Percentiles rank a stretch among this genome's conserved stretches.
Conservation (phyloP, 495 filamentous ascomycete species). For the Hypoxylon crocopeplum region DNA sequence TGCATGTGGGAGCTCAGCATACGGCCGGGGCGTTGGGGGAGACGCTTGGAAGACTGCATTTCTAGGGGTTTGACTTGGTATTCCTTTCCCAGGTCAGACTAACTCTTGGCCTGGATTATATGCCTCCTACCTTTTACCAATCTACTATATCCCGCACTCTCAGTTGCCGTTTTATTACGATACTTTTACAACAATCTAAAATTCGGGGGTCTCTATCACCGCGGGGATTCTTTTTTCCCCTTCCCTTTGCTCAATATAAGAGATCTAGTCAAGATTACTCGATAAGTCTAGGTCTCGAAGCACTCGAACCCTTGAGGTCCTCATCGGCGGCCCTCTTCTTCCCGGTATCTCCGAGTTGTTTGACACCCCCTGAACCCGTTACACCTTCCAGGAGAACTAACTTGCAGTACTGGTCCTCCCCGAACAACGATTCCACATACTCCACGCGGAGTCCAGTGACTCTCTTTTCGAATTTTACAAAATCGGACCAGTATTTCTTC, state of each 20-base stretch:
- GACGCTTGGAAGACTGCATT: no score
- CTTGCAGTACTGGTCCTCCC: slow-evolving; percentile 9
- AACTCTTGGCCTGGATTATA: no score
- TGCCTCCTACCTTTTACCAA: no score
- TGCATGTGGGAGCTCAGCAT: slow-evolving; percentile 8
- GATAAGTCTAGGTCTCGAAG: slow-evolving; percentile 2
- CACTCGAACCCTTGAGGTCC: neutral
- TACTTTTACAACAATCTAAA: no score
- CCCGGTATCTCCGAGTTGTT: neutral
- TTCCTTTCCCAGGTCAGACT: no score
- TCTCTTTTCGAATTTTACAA: neutral
- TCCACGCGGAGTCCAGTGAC: neutral
- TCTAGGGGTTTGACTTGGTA: no score
- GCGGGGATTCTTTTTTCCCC: no score
- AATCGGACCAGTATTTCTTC: neutral
- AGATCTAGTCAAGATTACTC: slow-evolving; percentile 1
- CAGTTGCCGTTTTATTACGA: no score
- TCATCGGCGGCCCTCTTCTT: slow-evolving; percentile 1
- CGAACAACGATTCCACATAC: slow-evolving; percentile 10
- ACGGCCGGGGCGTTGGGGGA: slow-evolving; percentile 13
- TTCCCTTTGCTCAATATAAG: no score
- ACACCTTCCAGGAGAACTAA: slow-evolving; percentile 3
- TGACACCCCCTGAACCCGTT: neutral
- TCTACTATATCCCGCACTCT: no score
- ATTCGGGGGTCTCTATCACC: no score